Conservation (phyloP, 1,139 yeast species). For the Yamadazyma trypodendri region DNA sequence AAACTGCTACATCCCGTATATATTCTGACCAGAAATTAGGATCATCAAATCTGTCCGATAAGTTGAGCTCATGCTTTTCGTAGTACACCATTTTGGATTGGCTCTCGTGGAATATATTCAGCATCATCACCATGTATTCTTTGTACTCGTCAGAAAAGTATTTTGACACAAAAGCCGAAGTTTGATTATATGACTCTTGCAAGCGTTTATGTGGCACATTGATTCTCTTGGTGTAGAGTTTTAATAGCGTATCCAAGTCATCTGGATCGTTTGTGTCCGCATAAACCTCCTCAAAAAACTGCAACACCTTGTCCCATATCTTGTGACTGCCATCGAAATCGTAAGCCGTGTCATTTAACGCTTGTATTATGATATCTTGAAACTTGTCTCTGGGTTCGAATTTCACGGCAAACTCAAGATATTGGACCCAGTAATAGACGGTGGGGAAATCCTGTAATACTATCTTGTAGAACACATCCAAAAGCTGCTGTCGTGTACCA, state of each 20-base stretch:
- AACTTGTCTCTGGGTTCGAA: slow-evolving; percentile 9
- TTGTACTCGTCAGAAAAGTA: slow-evolving; percentile 34
- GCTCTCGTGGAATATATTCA: slow-evolving; percentile 31
- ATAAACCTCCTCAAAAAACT: slow-evolving; percentile 13
- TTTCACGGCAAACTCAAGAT: slow-evolving; percentile 15
- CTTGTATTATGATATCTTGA: slow-evolving; percentile 18
- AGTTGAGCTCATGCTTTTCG: slow-evolving; percentile 24
- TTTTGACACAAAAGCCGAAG: slow-evolving; percentile 43
- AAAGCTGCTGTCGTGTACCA: slow-evolving; percentile 8
- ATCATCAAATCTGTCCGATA: slow-evolving; percentile 14
- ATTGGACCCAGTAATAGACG: slow-evolving; percentile 21
- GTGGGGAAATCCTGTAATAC: slow-evolving; percentile 20
- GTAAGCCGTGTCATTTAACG: slow-evolving; percentile 27
- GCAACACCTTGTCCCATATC: slow-evolving; percentile 34
- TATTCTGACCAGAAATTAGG: slow-evolving; percentile 33
- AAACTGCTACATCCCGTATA: slow-evolving; percentile 26
- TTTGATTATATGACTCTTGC: slow-evolving; percentile 40
- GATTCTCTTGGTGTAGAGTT: slow-evolving; percentile 35
- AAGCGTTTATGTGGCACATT: slow-evolving; percentile 42
- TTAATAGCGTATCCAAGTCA: slow-evolving; percentile 20
- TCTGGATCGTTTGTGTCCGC: slow-evolving; percentile 13
- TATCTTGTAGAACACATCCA: slow-evolving; percentile 20
- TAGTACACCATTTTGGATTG: slow-evolving; percentile 25
- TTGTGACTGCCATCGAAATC: slow-evolving; percentile 34
- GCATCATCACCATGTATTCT: slow-evolving; percentile 36